A percentile compares a stretch with the other conserved stretches of the same genome.
Conservation (phyloP, 2,329 filamentous ascomycete species). For the Colletotrichum sp. region DNA sequence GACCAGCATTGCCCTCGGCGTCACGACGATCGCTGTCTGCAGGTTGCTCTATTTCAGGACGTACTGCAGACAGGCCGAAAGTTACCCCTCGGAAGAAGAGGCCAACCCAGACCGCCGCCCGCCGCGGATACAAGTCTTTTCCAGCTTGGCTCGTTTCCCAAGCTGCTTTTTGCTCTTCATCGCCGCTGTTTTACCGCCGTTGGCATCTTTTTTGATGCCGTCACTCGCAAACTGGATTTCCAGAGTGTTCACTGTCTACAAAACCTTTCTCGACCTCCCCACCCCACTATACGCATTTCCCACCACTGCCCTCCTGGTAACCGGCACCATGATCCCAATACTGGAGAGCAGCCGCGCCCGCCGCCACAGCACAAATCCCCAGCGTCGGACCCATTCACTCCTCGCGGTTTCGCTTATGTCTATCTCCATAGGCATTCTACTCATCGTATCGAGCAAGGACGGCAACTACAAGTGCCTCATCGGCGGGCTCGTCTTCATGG, state of each 20-base stretch:
- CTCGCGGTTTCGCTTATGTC: background rate
- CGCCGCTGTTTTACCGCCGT: background rate
- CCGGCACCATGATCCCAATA: background rate
- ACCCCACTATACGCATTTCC: background rate
- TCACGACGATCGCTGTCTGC: background rate
- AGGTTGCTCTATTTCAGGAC: fast-evolving
- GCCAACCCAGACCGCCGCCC: background rate
- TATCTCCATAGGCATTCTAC: background rate
- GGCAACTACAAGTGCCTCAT: background rate
- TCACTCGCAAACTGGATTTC: background rate
- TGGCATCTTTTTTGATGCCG: background rate
- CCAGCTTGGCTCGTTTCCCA: background rate
- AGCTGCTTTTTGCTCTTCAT: background rate
- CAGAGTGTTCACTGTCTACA: background rate
- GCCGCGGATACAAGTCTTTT: background rate
- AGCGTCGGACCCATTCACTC: background rate
- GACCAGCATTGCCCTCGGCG: background rate
- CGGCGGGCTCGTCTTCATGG: background rate
- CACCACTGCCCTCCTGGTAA: background rate
- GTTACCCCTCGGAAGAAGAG: background rate
- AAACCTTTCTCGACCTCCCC: background rate
- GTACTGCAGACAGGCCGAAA: background rate
- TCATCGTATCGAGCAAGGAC: background rate
- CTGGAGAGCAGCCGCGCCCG: background rate
- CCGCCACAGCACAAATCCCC: background rate